Evolutionary conservation across 2,329 filamentous ascomycete genomes (phyloP).

Genomic region (Diaporthe ampelina): DNA sequence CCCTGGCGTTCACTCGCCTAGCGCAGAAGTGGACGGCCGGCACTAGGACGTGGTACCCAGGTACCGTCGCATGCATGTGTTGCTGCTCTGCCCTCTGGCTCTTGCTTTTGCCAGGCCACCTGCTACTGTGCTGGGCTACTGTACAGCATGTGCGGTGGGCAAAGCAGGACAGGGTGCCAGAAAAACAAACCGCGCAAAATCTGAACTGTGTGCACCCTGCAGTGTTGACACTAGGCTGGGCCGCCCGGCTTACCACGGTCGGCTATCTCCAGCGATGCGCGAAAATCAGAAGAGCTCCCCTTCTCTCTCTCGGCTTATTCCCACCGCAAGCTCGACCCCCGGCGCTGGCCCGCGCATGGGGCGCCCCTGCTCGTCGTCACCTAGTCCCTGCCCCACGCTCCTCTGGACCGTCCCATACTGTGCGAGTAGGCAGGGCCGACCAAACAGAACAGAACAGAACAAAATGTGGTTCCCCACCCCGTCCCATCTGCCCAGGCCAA

Average conservation of each 20-base stretch:
- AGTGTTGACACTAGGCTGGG: constrained; percentile 27
- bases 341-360: constrained; percentile 20
- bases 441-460: constrained; percentile 28
- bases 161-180: constrained; percentile 4
- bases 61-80: constrained; percentile 15
- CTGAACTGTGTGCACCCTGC: constrained; percentile 34
- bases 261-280: constrained; percentile 31
- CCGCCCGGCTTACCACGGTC: constrained; percentile 26
- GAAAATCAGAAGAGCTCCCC: constrained; percentile 3
- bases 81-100: not conserved
- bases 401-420: constrained; percentile 31
- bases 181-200: constrained; percentile 35
- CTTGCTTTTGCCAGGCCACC: not conserved
- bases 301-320: constrained; percentile 28
- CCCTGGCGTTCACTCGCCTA: constrained; percentile 19
- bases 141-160: constrained; percentile 5
- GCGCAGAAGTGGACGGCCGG: constrained; percentile 13
- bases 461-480: constrained; percentile 9
- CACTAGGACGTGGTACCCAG: constrained; percentile 21
- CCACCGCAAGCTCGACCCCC: constrained; percentile 33
- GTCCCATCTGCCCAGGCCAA: constrained; percentile 11
- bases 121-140: not conserved
- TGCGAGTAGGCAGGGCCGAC: constrained; percentile 15
- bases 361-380: constrained; percentile 8
- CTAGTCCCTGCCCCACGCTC: constrained; percentile 29